Conservation (phyloP, 768 basidiomycete genomes). For the Lentinus tigrinus region DNA sequence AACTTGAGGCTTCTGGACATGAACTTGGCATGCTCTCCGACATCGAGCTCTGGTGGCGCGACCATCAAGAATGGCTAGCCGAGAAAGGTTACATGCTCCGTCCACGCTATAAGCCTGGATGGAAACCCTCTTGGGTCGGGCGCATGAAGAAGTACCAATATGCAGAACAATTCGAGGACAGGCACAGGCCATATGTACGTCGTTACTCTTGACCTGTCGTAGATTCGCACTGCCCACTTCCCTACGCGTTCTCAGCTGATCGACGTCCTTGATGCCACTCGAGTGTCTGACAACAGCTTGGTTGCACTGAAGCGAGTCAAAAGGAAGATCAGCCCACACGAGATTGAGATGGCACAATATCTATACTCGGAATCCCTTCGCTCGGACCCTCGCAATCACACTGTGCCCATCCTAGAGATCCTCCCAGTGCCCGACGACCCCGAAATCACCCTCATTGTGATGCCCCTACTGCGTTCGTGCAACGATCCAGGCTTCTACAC, state of each 20-base stretch:
- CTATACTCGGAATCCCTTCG: conserved; percentile 6
- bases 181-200: not conserved
- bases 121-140: conserved; percentile 27
- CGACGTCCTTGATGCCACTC: conserved; percentile 20
- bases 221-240: not conserved
- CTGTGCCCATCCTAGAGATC: conserved; percentile 21
- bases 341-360: conserved; percentile 9
- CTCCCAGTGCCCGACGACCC: conserved; percentile 9
- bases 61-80: conserved; percentile 13
- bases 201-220: not conserved
- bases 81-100: conserved; percentile 23
- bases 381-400: conserved; percentile 25
- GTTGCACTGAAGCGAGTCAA: conserved; percentile 19
- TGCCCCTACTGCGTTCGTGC: conserved; percentile 31
- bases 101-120: conserved; percentile 24
- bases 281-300: conserved; percentile 13
- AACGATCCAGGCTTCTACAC: conserved; percentile 32
- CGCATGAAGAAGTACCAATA: not conserved
- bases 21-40: not conserved
- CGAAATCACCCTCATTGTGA: conserved; percentile 24
- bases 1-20: not conserved
- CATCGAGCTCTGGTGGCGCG: conserved; percentile 4
- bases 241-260: not conserved
- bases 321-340: conserved; percentile 16
- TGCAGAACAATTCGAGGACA: not conserved